Conservation (phyloP, 768 basidiomycete species). For the Suillus variegatus region DNA sequence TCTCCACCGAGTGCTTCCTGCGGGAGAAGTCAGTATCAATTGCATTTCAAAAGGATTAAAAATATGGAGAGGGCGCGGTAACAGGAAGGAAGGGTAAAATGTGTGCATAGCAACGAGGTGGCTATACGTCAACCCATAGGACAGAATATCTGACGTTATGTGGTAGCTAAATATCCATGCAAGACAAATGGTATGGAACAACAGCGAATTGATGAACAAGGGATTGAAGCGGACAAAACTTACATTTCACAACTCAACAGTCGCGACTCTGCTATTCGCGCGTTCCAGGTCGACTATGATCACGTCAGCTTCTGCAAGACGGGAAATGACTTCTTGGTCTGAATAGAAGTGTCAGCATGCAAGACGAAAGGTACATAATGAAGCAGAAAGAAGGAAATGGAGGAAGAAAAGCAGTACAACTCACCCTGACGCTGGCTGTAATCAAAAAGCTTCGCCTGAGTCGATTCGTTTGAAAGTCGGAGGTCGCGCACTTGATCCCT, state of each 20-base stretch:
- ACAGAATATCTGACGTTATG: too few species aligned
- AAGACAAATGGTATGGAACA: not conserved
- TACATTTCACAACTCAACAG: constrained; percentile 92
- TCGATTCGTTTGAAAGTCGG: constrained; percentile 88
- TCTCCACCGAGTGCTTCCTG: constrained; percentile 95
- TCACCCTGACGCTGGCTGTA: constrained; percentile 90
- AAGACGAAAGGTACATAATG: too few species aligned
- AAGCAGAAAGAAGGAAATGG: too few species aligned
- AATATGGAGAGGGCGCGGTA: too few species aligned
- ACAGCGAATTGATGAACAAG: constrained; percentile 22
- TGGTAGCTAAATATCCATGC: not conserved
- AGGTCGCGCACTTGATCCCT: constrained; percentile 90
- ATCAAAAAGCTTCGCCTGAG: constrained; percentile 89
- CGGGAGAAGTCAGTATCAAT: not conserved
- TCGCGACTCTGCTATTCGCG: constrained; percentile 90
- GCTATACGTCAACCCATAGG: not conserved
- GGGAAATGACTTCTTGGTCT: constrained; percentile 92
- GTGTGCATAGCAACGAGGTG: not conserved
- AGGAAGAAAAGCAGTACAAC: constrained; percentile 5
- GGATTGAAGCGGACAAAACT: constrained; percentile 20
- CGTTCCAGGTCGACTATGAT: constrained; percentile 91
- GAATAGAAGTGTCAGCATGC: not conserved
- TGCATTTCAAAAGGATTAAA: not conserved
- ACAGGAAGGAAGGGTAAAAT: too few species aligned
- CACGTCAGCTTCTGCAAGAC: constrained; percentile 92